A percentile compares a stretch with the other conserved stretches of the same genome.
Evolutionary conservation across 345 rosid species (phyloP).

Genomic region (Alliaria petiolata): DNA sequence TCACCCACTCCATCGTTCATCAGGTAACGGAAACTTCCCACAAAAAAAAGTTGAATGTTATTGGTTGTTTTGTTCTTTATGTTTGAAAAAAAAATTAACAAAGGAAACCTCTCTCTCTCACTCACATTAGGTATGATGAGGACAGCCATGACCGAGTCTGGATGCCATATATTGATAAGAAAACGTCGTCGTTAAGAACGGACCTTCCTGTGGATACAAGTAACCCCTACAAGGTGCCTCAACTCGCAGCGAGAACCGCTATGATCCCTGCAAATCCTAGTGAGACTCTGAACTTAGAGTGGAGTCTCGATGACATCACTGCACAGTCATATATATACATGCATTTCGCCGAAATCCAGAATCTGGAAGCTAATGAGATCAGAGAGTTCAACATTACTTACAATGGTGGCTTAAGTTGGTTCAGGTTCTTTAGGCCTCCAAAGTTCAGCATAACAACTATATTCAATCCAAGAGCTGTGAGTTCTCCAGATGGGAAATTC

Average conservation of each 20-base stretch:
- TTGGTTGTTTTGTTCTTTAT: no score
- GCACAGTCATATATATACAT: slow-evolving; percentile 21
- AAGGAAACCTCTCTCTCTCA: neutral
- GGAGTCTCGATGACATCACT: neutral
- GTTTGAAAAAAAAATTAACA: neutral
- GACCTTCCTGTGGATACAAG: neutral
- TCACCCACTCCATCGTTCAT: neutral
- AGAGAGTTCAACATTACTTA: slow-evolving; percentile 26
- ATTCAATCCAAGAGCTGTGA: neutral
- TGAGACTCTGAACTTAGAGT: neutral
- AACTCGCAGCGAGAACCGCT: slow-evolving; percentile 18
- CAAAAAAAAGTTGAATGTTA: no score
- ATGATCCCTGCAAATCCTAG: slow-evolving; percentile 16
- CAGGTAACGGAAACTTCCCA: neutral
- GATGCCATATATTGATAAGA: neutral
- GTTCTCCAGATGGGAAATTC: neutral
- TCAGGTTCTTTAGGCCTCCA: slow-evolving; percentile 9
- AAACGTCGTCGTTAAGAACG: neutral
- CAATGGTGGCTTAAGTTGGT: slow-evolving; percentile 8
- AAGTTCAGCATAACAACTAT: slow-evolving; percentile 12
- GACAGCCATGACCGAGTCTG: slow-evolving; percentile 40
- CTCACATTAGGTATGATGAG: slow-evolving; percentile 30
- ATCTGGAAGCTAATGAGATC: slow-evolving; percentile 10
- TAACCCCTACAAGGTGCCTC: slow-evolving; percentile 8
- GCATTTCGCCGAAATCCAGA: slow-evolving; percentile 37